Evolutionary conservation across 352 stramenopile genomes (phyloP).

Genomic region (Globisporangium perplexum): DNA sequence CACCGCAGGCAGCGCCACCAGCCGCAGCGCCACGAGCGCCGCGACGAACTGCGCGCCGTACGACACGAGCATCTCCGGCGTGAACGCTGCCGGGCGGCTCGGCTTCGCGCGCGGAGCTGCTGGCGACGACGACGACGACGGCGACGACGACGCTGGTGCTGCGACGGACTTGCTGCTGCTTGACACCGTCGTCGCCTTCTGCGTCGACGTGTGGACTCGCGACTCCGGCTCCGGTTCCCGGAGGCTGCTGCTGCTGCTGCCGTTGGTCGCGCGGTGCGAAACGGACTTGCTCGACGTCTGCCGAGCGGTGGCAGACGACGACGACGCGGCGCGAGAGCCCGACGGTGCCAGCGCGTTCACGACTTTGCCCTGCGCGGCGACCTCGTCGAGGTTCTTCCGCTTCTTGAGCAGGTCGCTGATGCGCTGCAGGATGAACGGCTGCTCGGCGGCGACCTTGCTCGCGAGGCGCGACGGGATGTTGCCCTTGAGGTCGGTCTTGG

Average conservation of each 20-base stretch:
- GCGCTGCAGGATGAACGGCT: conserved; percentile 56
- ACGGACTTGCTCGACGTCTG: conserved; percentile 4
- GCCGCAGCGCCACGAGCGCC: conserved; percentile 40
- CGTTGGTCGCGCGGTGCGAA: neutral
- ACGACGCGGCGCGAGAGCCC: neutral
- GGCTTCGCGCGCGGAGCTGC: neutral
- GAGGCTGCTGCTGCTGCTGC: neutral
- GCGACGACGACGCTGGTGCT: neutral
- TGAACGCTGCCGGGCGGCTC: conserved; percentile 3
- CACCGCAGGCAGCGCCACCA: conserved; percentile 30
- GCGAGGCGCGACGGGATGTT: conserved; percentile 59
- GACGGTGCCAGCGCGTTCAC: conserved; percentile 25
- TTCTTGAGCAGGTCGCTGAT: conserved; percentile 54
- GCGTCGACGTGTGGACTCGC: neutral
- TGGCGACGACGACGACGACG: neutral
- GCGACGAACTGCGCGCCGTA: conserved; percentile 51
- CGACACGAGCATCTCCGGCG: conserved; percentile 27
- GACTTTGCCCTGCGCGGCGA: conserved; percentile 32
- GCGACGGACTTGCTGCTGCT: neutral
- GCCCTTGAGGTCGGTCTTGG: conserved; percentile 70
- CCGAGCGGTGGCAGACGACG: neutral
- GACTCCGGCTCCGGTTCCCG: conserved; percentile 8
- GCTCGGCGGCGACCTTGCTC: conserved; percentile 54
- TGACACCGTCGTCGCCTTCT: neutral
- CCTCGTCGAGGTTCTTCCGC: conserved; percentile 25